phyloP scores from a whole-genome alignment of 176 grass and related monocot species.

The Rhynchospora pubera region DNA sequence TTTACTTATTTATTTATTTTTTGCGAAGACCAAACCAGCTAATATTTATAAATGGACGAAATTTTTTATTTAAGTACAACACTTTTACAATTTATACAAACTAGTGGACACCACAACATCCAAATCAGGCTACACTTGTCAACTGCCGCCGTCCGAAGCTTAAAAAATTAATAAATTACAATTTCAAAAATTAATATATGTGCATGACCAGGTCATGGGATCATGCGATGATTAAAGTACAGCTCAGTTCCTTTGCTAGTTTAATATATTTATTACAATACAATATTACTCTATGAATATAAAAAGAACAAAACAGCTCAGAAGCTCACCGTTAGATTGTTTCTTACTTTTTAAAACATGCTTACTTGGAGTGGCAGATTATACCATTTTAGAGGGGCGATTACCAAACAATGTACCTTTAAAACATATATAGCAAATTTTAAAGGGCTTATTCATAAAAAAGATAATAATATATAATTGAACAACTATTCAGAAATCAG shows the following conservation, averaged over 20 bases:
- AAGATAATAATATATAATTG: too few relatives aligned
- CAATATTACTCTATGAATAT: not conserved
- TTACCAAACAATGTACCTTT: too few relatives aligned
- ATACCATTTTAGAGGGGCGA: not conserved
- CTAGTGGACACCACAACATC: not conserved
- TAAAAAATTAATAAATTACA: not conserved
- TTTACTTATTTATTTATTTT: too few relatives aligned
- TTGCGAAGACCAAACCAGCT: not conserved
- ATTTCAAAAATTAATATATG: not conserved
- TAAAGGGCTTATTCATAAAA: not conserved
- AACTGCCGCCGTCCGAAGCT: not conserved
- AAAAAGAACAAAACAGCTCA: not conserved
- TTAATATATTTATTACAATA: not conserved
- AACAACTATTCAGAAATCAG: too few relatives aligned
- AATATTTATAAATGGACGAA: not conserved
- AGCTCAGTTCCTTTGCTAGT: too few relatives aligned
- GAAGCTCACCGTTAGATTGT: not conserved
- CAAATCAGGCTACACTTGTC: not conserved
- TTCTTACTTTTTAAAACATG: not conserved
- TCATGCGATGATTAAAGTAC: not conserved
- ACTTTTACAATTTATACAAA: not conserved
- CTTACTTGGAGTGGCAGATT: not conserved
- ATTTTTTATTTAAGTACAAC: not conserved
- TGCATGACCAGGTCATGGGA: not conserved
- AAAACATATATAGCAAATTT: not conserved